A percentile compares a stretch with the other conserved stretches of the same genome.
phyloP scores from a whole-genome alignment of 1,284 basidiomycete genomes.

The Malassezia sympodialis region DNA sequence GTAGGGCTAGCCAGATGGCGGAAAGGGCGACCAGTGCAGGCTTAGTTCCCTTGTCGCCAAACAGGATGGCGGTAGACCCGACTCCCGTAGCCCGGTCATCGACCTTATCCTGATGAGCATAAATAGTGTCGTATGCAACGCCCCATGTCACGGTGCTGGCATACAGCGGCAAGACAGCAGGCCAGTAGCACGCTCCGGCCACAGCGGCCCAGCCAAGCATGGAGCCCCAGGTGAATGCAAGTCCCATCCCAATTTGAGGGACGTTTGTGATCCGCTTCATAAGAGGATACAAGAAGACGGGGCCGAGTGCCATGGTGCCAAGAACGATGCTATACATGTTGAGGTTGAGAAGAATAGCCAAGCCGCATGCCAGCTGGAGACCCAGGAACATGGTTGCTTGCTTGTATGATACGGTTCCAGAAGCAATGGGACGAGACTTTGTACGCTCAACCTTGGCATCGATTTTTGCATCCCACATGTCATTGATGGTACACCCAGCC shows the following conservation, averaged over 20 bases:
- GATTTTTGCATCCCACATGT: conserved; percentile 90
- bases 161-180: conserved; percentile 66
- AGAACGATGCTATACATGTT: conserved; percentile 91
- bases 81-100: conserved; percentile 85
- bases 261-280: conserved; percentile 97
- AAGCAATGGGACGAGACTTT: conserved; percentile 62
- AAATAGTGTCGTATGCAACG: conserved; percentile 92
- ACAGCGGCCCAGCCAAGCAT: conserved; percentile 93
- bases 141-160: conserved; percentile 84
- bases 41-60: conserved; percentile 60
- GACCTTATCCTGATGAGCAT: conserved; percentile 94
- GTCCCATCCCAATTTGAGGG: conserved; percentile 63
- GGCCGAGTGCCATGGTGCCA: conserved; percentile 75
- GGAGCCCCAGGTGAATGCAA: conserved; percentile 92
- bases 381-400: conserved; percentile 77
- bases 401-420: conserved; percentile 65
- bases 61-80: conserved; percentile 84
- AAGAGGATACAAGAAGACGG: conserved; percentile 82
- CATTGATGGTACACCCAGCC: conserved; percentile 96
- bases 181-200: conserved; percentile 70
- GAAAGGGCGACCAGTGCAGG: conserved; percentile 69
- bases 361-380: conserved; percentile 68
- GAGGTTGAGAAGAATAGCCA: conserved; percentile 80
- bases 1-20: conserved; percentile 61
- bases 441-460: conserved; percentile 76